A percentile compares a stretch with the other conserved stretches of the same genome.
Evolutionary conservation across 108 stramenopile genomes (phyloP).

Genomic region (Cyclotella sp.): DNA sequence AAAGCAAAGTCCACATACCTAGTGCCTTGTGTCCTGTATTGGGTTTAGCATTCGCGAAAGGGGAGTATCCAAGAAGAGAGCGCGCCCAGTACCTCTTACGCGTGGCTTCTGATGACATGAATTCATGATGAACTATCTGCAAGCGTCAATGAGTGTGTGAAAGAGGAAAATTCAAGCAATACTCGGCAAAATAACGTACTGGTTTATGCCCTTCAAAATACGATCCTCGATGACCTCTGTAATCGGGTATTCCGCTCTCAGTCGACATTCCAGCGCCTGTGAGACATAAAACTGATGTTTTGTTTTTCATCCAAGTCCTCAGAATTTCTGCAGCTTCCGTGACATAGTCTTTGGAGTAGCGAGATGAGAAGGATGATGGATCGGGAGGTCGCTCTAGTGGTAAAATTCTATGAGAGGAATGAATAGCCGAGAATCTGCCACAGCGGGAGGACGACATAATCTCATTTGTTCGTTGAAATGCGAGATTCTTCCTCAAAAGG

Average conservation of each 20-base stretch:
- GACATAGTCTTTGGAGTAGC: background rate
- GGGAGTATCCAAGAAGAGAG: constrained; percentile 85
- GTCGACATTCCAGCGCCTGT: constrained; percentile 97
- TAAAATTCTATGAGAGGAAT: constrained; percentile 40
- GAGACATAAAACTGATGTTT: constrained; percentile 68
- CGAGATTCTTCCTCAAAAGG: background rate
- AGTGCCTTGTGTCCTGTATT: constrained; percentile 77
- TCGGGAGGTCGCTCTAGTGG: constrained; percentile 46
- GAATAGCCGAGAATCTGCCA: constrained; percentile 17
- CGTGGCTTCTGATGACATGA: constrained; percentile 63
- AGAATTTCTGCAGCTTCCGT: constrained; percentile 19
- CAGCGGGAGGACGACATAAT: background rate
- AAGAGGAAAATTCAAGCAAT: background rate
- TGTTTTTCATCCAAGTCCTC: constrained; percentile 59
- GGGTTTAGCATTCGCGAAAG: constrained; percentile 78
- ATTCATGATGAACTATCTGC: constrained; percentile 93
- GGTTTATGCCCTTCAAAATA: constrained; percentile 96
- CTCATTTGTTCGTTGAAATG: no score
- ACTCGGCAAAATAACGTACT: constrained; percentile 7
- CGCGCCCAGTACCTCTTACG: constrained; percentile 97
- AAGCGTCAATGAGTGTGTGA: background rate
- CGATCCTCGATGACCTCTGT: constrained; percentile 92
- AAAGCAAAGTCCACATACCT: background rate
- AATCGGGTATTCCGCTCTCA: constrained; percentile 97
- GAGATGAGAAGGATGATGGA: constrained; percentile 38